phyloP scores from a whole-genome alignment of 1,284 basidiomycete species.

The Vanrija sp. region DNA sequence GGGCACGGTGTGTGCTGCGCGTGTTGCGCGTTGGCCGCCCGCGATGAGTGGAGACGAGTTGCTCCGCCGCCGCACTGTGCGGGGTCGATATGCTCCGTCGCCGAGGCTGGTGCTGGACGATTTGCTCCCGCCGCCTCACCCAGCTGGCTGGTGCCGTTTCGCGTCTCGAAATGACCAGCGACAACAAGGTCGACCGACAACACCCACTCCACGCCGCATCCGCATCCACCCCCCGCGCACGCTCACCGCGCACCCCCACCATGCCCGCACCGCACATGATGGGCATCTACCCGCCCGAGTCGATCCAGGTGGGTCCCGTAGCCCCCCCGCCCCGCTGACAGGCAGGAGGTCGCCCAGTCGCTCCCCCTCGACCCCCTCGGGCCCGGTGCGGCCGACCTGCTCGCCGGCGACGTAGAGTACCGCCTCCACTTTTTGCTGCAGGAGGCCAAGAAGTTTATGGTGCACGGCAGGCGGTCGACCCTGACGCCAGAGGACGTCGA shows the following conservation, averaged over 20 bases:
- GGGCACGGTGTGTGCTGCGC: no score
- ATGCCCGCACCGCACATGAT: constrained; percentile 40
- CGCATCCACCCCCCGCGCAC: no score
- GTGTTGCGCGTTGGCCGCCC: no score
- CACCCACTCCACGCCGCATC: background rate
- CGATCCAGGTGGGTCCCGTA: constrained; percentile 30
- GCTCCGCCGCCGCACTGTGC: no score
- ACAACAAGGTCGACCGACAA: no score
- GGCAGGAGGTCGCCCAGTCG: constrained; percentile 86
- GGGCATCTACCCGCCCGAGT: constrained; percentile 44
- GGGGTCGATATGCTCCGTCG: no score
- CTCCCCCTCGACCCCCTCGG: constrained; percentile 74
- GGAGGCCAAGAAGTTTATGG: constrained; percentile 96
- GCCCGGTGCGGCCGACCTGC: constrained; percentile 72
- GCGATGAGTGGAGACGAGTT: no score
- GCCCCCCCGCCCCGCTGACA: background rate
- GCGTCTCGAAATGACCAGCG: no score
- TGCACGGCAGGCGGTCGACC: constrained; percentile 81
- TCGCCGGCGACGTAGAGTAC: constrained; percentile 96
- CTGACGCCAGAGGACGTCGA: constrained; percentile 88
- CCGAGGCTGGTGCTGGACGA: background rate
- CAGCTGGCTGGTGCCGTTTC: no score
- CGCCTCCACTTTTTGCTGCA: constrained; percentile 70
- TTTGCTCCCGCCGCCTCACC: constrained; percentile 1
- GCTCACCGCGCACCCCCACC: constrained; percentile 4